Conservation (phyloP, 169 alveolate species). For the Cryptosporidium baileyi region DNA sequence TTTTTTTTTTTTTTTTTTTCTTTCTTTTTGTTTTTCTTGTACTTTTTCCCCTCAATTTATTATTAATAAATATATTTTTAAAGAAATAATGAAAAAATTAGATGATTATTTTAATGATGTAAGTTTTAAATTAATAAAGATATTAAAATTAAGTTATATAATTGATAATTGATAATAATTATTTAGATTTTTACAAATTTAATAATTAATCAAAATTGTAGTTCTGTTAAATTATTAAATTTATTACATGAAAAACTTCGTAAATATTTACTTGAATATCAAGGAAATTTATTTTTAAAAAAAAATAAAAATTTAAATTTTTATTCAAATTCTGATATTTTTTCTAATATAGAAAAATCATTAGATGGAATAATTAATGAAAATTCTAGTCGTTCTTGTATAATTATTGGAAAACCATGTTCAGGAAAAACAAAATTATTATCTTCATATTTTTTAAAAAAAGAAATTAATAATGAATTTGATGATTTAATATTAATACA, state of each 20-base stretch:
- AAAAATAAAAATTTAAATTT: neutral
- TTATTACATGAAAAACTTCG: slow-evolving; percentile 22
- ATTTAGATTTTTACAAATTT: slow-evolving; percentile 23
- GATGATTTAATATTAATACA: slow-evolving; percentile 14
- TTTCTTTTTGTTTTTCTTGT: neutral
- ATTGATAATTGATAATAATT: neutral
- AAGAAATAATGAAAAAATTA: slow-evolving; percentile 10
- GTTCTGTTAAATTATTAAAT: neutral
- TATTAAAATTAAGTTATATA: neutral
- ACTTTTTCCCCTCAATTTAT: slow-evolving; percentile 10
- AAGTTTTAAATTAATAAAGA: slow-evolving; percentile 11
- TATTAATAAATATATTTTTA: neutral
- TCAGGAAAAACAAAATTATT: slow-evolving; percentile 25
- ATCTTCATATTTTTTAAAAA: slow-evolving; percentile 22
- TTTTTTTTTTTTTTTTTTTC: too few species aligned
- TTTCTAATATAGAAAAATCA: neutral
- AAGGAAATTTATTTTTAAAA: neutral
- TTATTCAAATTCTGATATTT: neutral
- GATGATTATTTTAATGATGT: neutral
- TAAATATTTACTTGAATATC: neutral
- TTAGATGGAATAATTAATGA: slow-evolving; percentile 29
- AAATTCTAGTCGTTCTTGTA: slow-evolving; percentile 43
- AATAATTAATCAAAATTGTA: neutral
- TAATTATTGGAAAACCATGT: slow-evolving; percentile 44
- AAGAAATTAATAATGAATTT: neutral